phyloP scores from a whole-genome alignment of 208 protist genomes.

The Crithidia bombi region DNA sequence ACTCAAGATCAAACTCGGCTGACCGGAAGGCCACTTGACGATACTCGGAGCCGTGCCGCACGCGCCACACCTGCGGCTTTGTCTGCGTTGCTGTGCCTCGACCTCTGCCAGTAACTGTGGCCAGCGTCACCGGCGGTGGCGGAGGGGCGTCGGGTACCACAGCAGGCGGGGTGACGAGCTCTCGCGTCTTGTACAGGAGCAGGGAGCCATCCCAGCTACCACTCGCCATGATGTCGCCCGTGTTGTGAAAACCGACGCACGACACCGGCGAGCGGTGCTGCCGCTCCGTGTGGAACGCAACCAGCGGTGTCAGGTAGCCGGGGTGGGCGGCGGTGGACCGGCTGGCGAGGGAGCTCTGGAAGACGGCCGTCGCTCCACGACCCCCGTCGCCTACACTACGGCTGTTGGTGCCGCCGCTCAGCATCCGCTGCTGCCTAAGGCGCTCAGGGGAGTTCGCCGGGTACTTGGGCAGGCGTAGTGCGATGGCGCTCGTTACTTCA shows the following conservation, averaged over 20 bases:
- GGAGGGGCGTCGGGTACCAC: background rate
- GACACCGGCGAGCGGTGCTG: conserved; percentile 71
- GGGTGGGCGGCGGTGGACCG: conserved; percentile 14
- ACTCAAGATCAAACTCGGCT: conserved; percentile 19
- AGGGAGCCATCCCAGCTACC: conserved; percentile 75
- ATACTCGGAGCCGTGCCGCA: conserved; percentile 18
- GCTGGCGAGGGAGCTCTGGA: conserved; percentile 14
- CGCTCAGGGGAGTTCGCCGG: conserved; percentile 20
- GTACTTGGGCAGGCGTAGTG: conserved; percentile 32
- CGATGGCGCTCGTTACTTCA: conserved; percentile 11
- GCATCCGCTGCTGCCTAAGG: conserved; percentile 14
- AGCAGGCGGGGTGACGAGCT: conserved; percentile 21
- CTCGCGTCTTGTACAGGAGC: conserved; percentile 51
- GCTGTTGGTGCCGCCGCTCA: background rate
- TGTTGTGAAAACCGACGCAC: conserved; percentile 63
- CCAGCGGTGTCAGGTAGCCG: conserved; percentile 23
- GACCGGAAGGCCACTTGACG: conserved; percentile 24
- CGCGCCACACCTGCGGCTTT: conserved; percentile 1
- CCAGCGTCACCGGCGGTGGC: background rate
- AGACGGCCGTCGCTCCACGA: background rate
- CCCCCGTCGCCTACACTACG: background rate
- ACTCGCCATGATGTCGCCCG: conserved; percentile 75
- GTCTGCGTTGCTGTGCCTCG: background rate
- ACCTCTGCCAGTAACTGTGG: background rate
- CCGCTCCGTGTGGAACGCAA: conserved; percentile 50